Evolutionary conservation across 1,139 yeast genomes (phyloP), one percentile per base, ranked within the genome.

Genomic region (Ashbya aceris): DNA sequence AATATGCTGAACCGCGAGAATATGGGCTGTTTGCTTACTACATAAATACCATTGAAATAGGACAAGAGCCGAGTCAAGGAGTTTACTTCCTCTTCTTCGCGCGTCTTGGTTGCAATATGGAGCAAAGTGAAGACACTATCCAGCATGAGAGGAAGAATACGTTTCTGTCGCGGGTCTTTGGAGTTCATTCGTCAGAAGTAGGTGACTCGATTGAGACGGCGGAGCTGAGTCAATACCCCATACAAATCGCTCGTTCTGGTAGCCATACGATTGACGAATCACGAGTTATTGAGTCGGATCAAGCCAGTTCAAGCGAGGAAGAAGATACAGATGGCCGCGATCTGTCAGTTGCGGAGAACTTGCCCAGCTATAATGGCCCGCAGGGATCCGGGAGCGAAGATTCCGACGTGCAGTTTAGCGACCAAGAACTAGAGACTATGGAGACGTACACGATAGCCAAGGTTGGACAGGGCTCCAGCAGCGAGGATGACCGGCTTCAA

Each of bases 131-230:
- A 17, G 40, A 46, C 8, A 30, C 30, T 9, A 31, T 32, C 27
- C 39, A 38, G 35, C 32, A 34, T 14, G 33, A 42, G 40, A 55
- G 54, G 10, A 50, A 52, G 23, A 63, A 65, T 43, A 64, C 69
- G 2, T 66, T 66, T 47, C 45, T 66, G 27, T 66, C 70, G 1
- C 60, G 69, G 13, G 67, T 66, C 14, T 66, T 66, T 50, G 69
- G 70, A 1, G 51, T 63, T 23, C 60, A 61, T 38, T 62, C 69
- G 1, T 60, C 56, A 8, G 62, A 55, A 17, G 55, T 56, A 4
- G 45, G 51, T 3, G 47, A 56, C 17, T 52, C 60, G 0, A 43
- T 58, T 27, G 52, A 51, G 12, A 48, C 51, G 9, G 53, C 57
- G 8, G 62, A 56, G 38, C 44, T 57, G 52, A 53, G 59, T 41